These are phyloP conservation scores for Maudiozyma bulderi DNA, from an alignment of 805 yeast genomes.

Conservation along the genomic window DNA sequence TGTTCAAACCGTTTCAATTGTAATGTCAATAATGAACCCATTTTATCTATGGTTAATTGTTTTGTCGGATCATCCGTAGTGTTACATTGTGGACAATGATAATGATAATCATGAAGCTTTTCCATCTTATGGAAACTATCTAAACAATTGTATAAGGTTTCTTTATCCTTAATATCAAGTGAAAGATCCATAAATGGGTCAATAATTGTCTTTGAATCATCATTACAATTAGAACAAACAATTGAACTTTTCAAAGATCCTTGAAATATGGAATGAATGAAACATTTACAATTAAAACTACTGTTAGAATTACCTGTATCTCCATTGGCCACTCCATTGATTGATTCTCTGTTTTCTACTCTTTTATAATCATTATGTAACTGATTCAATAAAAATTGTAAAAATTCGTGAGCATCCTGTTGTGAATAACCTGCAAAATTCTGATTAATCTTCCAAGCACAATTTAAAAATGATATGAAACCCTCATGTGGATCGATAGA, in stretches of 20 bases:
- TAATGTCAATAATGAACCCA: conserved; percentile 72
- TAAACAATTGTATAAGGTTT: conserved; percentile 52
- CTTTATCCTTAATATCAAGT: conserved; percentile 50
- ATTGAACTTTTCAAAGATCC: conserved; percentile 78
- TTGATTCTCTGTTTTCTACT: conserved; percentile 3
- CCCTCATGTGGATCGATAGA: conserved; percentile 37
- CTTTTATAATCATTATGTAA: conserved; percentile 42
- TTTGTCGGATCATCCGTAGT: conserved; percentile 59
- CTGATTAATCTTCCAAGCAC: conserved; percentile 80
- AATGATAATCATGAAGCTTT: conserved; percentile 55
- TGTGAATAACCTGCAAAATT: conserved; percentile 91
- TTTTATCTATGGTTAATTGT: conserved; percentile 52
- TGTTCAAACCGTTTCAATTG: conserved; percentile 67
- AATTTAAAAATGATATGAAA: conserved; percentile 66
- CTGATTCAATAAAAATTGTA: conserved; percentile 85
- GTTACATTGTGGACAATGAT: conserved; percentile 60
- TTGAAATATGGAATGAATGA: conserved; percentile 72
- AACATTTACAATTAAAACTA: conserved; percentile 51
- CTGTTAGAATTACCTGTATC: not conserved
- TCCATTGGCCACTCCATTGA: too few species aligned
- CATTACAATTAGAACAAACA: conserved; percentile 58
- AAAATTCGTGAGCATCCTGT: conserved; percentile 97
- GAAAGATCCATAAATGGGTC: conserved; percentile 91
- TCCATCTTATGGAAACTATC: conserved; percentile 71
- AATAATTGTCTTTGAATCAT: conserved; percentile 50